These are phyloP conservation scores for Clitocybe nebularis DNA, from an alignment of 1,284 basidiomycete species.

Conservation along the genomic window DNA sequence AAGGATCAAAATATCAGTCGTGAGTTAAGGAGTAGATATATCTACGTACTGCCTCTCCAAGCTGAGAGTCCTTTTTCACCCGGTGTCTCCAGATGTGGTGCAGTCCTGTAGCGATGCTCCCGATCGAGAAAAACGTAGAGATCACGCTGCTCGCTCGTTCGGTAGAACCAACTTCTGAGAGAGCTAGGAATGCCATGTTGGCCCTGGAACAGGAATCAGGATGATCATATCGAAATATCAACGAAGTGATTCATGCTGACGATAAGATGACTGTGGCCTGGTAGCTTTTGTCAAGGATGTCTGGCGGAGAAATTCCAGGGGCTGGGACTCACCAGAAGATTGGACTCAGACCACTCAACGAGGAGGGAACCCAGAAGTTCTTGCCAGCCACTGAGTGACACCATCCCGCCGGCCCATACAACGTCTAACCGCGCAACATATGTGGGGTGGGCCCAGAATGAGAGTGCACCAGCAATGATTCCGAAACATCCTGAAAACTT, in stretches of 20 bases:
- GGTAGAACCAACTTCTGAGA: neutral
- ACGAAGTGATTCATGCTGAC: neutral
- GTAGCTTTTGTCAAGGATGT: neutral
- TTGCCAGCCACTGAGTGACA: neutral
- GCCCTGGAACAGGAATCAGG: neutral
- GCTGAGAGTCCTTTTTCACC: neutral
- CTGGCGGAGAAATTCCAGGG: neutral
- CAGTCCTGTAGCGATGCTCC: neutral
- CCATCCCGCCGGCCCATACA: neutral
- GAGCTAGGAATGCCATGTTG: neutral
- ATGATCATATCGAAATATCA: no score
- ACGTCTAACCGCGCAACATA: neutral
- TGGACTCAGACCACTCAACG: constrained; percentile 1
- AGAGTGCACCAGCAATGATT: neutral
- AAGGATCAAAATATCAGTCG: neutral
- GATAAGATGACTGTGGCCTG: constrained; percentile 1
- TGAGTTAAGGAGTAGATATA: neutral
- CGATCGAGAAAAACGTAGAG: neutral
- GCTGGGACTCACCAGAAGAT: neutral
- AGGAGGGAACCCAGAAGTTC: neutral
- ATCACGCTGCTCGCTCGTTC: neutral
- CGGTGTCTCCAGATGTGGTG: constrained; percentile 1
- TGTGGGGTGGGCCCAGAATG: constrained; percentile 2
- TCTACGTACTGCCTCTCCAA: neutral
- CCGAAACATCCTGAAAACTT: neutral